Evolutionary conservation across 306 rosid species (phyloP).

Genomic region (Acacia acuminata): DNA sequence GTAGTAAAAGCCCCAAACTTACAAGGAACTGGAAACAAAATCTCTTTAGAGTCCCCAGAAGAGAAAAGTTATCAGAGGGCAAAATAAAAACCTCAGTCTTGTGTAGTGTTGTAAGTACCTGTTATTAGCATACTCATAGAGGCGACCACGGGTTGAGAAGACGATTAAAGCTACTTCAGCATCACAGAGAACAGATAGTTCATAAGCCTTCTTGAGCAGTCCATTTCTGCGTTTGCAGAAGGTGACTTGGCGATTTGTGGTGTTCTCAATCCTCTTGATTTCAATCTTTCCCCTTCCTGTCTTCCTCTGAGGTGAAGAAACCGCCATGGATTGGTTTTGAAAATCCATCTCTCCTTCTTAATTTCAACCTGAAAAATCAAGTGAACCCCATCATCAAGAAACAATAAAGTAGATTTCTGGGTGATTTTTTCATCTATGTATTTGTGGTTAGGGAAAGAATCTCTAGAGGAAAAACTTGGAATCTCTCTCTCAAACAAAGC

Average conservation of each 20-base stretch:
- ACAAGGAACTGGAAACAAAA: conserved; percentile 9
- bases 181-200: conserved; percentile 96
- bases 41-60: background rate
- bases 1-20: background rate
- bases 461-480: background rate
- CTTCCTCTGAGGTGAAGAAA: conserved; percentile 76
- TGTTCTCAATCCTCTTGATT: conserved; percentile 98
- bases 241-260: conserved; percentile 97
- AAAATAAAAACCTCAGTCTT: background rate
- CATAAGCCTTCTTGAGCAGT: conserved; percentile 91
- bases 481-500: conserved; percentile 2
- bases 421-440: background rate
- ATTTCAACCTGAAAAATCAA: conserved; percentile 44
- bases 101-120: conserved; percentile 45
- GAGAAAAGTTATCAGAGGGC: background rate
- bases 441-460: background rate
- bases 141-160: conserved; percentile 97
- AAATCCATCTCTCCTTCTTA: conserved; percentile 47
- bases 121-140: conserved; percentile 90
- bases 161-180: conserved; percentile 97
- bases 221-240: conserved; percentile 96
- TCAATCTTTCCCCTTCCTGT: conserved; percentile 96
- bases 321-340: conserved; percentile 51
- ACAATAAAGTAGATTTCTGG: background rate
- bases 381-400: conserved; percentile 19